A percentile compares a stretch with the other conserved stretches of the same genome.
These are phyloP conservation scores for Wickerhamomyces xylosicus DNA, from an alignment of 805 yeast genomes.

Conservation along the genomic window DNA sequence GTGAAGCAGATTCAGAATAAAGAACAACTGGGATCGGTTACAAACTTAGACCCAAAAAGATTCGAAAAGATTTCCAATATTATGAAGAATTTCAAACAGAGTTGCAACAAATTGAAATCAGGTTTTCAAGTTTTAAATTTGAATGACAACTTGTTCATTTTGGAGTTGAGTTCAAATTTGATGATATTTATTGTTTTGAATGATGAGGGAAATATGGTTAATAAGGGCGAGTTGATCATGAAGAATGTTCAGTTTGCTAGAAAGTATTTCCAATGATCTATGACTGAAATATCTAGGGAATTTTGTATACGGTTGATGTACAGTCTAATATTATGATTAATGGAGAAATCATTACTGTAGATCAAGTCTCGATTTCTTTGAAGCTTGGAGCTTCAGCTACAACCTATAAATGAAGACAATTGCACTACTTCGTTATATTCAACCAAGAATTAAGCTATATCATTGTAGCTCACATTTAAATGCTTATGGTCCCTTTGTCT, in stretches of 20 bases:
- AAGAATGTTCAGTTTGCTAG: constrained; percentile 51
- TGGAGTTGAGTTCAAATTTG: constrained; percentile 48
- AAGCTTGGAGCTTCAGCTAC: no score
- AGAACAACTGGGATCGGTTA: constrained; percentile 4
- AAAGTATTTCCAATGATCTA: constrained; percentile 34
- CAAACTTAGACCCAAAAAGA: constrained; percentile 70
- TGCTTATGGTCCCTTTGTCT: no score
- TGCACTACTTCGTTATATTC: no score
- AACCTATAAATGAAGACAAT: no score
- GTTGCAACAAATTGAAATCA: constrained; percentile 77
- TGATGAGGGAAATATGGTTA: constrained; percentile 20
- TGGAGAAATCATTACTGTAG: no score
- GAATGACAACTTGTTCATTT: constrained; percentile 44
- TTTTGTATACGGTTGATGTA: no score
- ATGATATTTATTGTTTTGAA: constrained; percentile 52
- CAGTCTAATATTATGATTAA: no score
- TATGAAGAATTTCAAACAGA: constrained; percentile 89
- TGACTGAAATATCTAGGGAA: not conserved
- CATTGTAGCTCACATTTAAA: no score
- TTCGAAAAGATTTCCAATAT: constrained; percentile 91
- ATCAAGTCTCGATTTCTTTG: no score
- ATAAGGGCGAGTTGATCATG: constrained; percentile 34
- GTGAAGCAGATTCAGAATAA: constrained; percentile 16
- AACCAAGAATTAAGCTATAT: no score
- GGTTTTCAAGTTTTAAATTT: constrained; percentile 71